Percentiles rank a stretch among this genome's conserved stretches.
phyloP scores from a whole-genome alignment of 2,329 filamentous ascomycete species.

The Penicillium sp. region DNA sequence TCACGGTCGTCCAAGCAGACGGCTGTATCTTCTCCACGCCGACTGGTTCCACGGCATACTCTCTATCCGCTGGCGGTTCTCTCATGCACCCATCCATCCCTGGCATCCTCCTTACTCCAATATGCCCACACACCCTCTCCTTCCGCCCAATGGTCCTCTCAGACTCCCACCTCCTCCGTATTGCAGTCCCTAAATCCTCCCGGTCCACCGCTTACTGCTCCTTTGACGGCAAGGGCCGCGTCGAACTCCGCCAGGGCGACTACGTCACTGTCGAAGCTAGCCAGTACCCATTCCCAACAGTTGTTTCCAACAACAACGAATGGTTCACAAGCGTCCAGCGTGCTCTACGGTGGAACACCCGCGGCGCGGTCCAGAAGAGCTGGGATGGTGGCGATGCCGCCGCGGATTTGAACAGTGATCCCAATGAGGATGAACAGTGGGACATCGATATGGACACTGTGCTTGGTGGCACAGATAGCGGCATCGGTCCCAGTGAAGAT shows the following conservation, averaged over 20 bases:
- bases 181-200: slow-evolving; percentile 78
- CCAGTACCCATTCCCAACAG: slow-evolving; percentile 95
- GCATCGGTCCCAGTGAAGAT: slow-evolving; percentile 63
- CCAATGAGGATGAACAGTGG: slow-evolving; percentile 65
- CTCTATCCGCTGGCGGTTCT: slow-evolving; percentile 89
- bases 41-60: slow-evolving; percentile 92
- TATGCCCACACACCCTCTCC: slow-evolving; percentile 93
- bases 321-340: slow-evolving; percentile 96
- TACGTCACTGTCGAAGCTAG: slow-evolving; percentile 94
- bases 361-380: slow-evolving; percentile 86
- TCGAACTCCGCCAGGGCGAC: slow-evolving; percentile 90
- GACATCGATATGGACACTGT: slow-evolving; percentile 84
- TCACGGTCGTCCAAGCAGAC: slow-evolving; percentile 94
- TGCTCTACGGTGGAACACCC: slow-evolving; percentile 91
- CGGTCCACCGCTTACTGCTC: slow-evolving; percentile 94
- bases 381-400: slow-evolving; percentile 56
- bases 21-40: slow-evolving; percentile 97
- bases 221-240: slow-evolving; percentile 93
- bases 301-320: slow-evolving; percentile 82
- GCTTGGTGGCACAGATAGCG: slow-evolving; percentile 45
- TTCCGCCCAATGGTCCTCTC: slow-evolving; percentile 98
- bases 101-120: slow-evolving; percentile 92
- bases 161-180: slow-evolving; percentile 87
- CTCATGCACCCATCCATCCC: slow-evolving; percentile 96
- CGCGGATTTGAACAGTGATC: slow-evolving; percentile 41